These are phyloP conservation scores for Magnusiomyces paraingens DNA, from an alignment of 1,139 yeast genomes.

Conservation along the genomic window DNA sequence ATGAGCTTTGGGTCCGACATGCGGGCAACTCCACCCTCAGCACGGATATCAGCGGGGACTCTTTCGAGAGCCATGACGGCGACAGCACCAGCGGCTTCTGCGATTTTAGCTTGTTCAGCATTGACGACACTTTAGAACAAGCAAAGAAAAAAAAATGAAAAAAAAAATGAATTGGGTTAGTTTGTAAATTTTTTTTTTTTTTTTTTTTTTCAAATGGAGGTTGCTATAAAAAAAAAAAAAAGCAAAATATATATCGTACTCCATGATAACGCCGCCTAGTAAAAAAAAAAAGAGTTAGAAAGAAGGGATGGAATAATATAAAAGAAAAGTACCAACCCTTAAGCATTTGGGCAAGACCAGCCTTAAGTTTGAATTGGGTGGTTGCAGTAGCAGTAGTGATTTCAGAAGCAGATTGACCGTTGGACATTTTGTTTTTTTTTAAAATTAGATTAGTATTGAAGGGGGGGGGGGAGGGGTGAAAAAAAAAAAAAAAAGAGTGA, in stretches of 20 bases:
- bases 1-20: slow-evolving; percentile 87
- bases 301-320: slow-evolving; percentile 28
- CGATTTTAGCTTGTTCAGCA: slow-evolving; percentile 57
- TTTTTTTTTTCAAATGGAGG: background rate
- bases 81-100: slow-evolving; percentile 83
- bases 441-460: background rate
- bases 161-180: background rate
- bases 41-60: slow-evolving; percentile 84
- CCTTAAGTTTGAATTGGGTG: slow-evolving; percentile 40
- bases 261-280: slow-evolving; percentile 53
- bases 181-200: background rate
- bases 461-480: background rate
- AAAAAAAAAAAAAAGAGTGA: background rate
- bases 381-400: background rate
- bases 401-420: background rate
- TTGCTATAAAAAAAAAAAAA: background rate
- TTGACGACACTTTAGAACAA: slow-evolving; percentile 38
- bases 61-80: slow-evolving; percentile 88
- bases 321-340: slow-evolving; percentile 59
- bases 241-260: slow-evolving; percentile 22
- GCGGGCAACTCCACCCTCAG: slow-evolving; percentile 76
- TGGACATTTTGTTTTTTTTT: background rate
- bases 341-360: slow-evolving; percentile 84
- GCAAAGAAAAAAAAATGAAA: slow-evolving; percentile 31
- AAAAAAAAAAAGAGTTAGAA: background rate